Evolutionary conservation across 1,139 yeast genomes (phyloP).

Genomic region (Diutina pseudorugosa): DNA sequence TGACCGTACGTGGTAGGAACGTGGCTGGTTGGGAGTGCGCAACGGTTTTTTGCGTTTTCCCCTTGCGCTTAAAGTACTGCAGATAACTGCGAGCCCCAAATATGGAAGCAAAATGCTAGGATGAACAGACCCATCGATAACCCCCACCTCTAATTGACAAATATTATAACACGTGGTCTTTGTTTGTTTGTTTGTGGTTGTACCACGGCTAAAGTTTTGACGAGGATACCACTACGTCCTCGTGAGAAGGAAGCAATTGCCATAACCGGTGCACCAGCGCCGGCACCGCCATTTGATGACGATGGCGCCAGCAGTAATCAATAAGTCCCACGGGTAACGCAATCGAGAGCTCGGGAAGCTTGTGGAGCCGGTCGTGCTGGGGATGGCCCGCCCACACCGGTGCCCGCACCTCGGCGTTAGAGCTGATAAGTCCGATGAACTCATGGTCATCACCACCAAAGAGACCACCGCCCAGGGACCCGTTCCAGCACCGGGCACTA

Average conservation of each 20-base stretch:
- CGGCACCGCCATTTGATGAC: not conserved
- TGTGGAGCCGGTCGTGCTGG: not conserved
- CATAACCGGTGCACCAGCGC: not conserved
- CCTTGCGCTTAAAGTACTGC: too few species aligned
- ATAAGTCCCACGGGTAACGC: not conserved
- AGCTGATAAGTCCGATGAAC: not conserved
- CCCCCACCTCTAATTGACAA: too few species aligned
- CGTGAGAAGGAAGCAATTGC: not conserved
- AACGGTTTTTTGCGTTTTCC: too few species aligned
- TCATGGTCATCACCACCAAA: not conserved
- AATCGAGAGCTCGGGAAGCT: not conserved
- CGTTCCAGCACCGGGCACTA: constrained; percentile 3
- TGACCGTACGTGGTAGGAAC: too few species aligned
- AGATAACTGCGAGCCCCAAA: too few species aligned
- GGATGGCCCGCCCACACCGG: not conserved
- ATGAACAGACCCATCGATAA: too few species aligned
- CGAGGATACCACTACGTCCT: not conserved
- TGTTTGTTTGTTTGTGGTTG: too few species aligned
- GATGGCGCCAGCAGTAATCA: not conserved
- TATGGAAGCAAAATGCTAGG: too few species aligned
- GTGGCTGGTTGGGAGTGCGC: too few species aligned
- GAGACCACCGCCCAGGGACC: not conserved
- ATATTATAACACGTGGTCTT: too few species aligned
- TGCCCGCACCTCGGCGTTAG: constrained; percentile 2
- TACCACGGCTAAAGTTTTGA: not conserved